A percentile compares a stretch with the other conserved stretches of the same genome.
Evolutionary conservation across 2,329 filamentous ascomycete species (phyloP).

Genomic region (Sarocladiaceae sp.): DNA sequence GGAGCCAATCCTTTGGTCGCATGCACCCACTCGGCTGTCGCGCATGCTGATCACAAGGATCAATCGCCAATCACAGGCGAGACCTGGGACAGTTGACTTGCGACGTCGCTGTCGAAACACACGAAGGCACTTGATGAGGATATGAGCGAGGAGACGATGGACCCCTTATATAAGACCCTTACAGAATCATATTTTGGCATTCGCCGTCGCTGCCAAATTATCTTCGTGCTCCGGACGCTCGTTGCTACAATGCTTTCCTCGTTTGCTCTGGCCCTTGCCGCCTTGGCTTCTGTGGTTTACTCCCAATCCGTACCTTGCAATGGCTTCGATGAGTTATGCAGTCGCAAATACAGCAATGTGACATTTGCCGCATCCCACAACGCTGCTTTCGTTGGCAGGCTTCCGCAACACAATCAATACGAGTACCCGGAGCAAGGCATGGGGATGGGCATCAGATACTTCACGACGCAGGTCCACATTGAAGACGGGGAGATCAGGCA

Average conservation of each 20-base stretch:
- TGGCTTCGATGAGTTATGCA: slow-evolving; percentile 46
- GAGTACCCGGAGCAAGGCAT: slow-evolving; percentile 52
- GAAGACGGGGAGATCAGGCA: slow-evolving; percentile 44
- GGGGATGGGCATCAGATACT: slow-evolving; percentile 52
- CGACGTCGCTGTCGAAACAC: no score
- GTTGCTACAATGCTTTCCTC: not conserved
- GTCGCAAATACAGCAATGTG: slow-evolving; percentile 48
- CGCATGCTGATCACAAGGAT: not conserved
- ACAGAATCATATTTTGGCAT: no score
- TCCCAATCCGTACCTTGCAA: slow-evolving; percentile 38
- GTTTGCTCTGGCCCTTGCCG: not conserved
- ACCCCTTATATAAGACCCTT: no score
- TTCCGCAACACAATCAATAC: slow-evolving; percentile 52
- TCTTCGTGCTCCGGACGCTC: not conserved
- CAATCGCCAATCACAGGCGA: not conserved
- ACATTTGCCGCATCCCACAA: slow-evolving; percentile 57
- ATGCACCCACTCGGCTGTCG: not conserved
- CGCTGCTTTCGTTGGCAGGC: slow-evolving; percentile 52
- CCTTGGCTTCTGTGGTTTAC: not conserved
- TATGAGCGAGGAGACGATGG: no score
- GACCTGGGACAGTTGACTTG: not conserved
- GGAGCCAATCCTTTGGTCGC: not conserved
- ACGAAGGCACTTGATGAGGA: no score
- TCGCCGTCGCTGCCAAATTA: not conserved
- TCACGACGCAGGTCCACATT: slow-evolving; percentile 57